Percentiles rank a stretch among this genome's conserved stretches.
phyloP scores from a whole-genome alignment of 441 rosid species.

The Aleurites moluccanus region DNA sequence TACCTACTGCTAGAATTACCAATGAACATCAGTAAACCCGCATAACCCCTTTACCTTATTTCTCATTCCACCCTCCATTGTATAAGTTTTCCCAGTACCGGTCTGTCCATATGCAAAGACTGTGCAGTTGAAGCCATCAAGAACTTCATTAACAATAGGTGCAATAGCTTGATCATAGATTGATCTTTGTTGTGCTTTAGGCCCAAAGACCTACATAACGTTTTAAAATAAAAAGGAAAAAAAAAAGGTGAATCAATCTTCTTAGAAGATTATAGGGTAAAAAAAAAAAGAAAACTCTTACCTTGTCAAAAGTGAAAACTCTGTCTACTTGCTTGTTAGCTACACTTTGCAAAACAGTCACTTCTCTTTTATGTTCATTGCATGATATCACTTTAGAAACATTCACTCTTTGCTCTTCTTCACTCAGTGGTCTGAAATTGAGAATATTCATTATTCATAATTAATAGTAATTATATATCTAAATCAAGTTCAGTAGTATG shows the following conservation, averaged over 20 bases:
- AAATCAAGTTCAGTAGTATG: background rate
- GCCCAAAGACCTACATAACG: conserved; percentile 75
- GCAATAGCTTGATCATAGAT: conserved; percentile 83
- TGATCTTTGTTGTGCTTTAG: conserved; percentile 88
- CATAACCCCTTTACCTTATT: conserved; percentile 53
- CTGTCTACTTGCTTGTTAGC: conserved; percentile 84
- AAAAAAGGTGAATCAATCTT: background rate
- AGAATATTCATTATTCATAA: background rate
- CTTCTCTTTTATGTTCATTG: conserved; percentile 72
- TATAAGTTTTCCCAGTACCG: conserved; percentile 81
- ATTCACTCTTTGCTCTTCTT: conserved; percentile 71
- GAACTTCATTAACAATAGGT: conserved; percentile 85
- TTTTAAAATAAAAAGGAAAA: background rate
- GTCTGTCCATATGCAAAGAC: conserved; percentile 97
- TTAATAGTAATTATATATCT: background rate
- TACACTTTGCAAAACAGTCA: conserved; percentile 60
- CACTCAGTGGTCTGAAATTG: conserved; percentile 58
- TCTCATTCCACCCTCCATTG: conserved; percentile 98
- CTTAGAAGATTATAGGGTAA: background rate
- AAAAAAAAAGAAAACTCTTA: conserved; percentile 12
- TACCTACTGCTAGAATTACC: background rate
- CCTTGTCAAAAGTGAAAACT: conserved; percentile 85
- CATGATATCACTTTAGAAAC: conserved; percentile 59
- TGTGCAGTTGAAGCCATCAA: conserved; percentile 92
- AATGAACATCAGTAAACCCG: background rate